Evolutionary conservation across 345 rosid genomes (phyloP).

Genomic region (Rhodamnia argentea): DNA sequence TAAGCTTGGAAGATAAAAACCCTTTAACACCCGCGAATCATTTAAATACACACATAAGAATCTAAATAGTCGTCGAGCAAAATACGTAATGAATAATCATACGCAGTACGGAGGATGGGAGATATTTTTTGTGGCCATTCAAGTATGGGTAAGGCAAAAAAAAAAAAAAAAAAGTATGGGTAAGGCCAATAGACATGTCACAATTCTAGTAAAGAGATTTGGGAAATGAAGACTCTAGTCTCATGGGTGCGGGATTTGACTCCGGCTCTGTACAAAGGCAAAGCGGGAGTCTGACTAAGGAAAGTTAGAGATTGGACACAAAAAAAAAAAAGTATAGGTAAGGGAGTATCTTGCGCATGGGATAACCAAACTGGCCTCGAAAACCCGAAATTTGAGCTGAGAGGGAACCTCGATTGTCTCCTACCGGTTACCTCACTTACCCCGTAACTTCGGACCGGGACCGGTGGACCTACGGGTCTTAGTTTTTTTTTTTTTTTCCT

Average conservation of each 20-base stretch:
- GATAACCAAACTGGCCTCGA: not conserved
- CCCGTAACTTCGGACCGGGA: not conserved
- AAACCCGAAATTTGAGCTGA: not conserved
- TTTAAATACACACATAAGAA: not conserved
- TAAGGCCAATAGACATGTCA: no score
- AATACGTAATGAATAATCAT: not conserved
- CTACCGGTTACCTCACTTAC: not conserved
- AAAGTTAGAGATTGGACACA: no score
- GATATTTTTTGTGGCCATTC: not conserved
- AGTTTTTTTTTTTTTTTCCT: no score
- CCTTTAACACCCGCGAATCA: not conserved
- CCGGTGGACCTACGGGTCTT: not conserved
- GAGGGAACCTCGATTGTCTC: not conserved
- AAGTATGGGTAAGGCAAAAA: not conserved
- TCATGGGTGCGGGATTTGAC: no score
- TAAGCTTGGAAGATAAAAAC: not conserved
- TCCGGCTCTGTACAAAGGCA: no score
- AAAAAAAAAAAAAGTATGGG: no score
- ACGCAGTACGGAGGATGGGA: not conserved
- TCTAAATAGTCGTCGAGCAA: not conserved
- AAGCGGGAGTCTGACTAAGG: no score
- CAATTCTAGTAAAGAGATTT: no score
- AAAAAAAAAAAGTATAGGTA: no score
- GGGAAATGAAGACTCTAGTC: no score
- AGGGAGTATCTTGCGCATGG: not conserved